A percentile compares a stretch with the other conserved stretches of the same genome.
Evolutionary conservation across 2,329 filamentous ascomycete genomes (phyloP).

Genomic region (Monosporascus sp.): DNA sequence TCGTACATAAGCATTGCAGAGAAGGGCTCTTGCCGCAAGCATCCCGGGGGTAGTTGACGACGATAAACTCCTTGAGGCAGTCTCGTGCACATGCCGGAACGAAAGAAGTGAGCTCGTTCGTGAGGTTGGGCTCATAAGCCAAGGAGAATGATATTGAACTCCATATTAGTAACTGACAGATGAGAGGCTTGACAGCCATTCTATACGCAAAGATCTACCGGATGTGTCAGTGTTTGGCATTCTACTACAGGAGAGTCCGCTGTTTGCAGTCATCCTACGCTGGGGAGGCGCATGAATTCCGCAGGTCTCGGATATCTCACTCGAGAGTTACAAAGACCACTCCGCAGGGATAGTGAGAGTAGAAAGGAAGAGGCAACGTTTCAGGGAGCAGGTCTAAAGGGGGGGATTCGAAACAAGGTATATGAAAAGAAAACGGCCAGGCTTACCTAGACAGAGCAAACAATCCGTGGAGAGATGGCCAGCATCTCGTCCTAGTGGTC

Average conservation of each 20-base stretch:
- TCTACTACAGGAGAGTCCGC: slow-evolving; percentile 9
- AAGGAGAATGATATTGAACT: slow-evolving; percentile 17
- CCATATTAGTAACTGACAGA: slow-evolving; percentile 24
- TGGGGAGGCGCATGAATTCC: slow-evolving; percentile 15
- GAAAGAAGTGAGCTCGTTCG: slow-evolving; percentile 17
- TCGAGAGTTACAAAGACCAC: slow-evolving; percentile 10
- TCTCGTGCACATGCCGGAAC: slow-evolving; percentile 25
- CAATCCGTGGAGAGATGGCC: slow-evolving; percentile 23
- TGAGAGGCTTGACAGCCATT: slow-evolving; percentile 25
- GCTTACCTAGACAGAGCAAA: slow-evolving; percentile 29
- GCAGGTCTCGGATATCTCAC: slow-evolving; percentile 10
- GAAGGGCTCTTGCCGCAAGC: slow-evolving; percentile 46
- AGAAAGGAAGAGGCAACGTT: slow-evolving; percentile 13
- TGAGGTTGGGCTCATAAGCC: slow-evolving; percentile 16
- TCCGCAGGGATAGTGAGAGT: neutral
- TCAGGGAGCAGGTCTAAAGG: slow-evolving; percentile 13
- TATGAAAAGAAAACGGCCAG: slow-evolving; percentile 10
- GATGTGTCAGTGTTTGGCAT: slow-evolving; percentile 18
- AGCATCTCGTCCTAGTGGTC: slow-evolving; percentile 29
- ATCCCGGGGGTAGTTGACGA: slow-evolving; percentile 48
- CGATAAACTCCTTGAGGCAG: slow-evolving; percentile 60
- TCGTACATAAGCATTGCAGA: slow-evolving; percentile 59
- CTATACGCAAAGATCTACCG: slow-evolving; percentile 23
- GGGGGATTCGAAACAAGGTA: slow-evolving; percentile 16
- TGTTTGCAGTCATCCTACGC: slow-evolving; percentile 10